Evolutionary conservation across 2,329 filamentous ascomycete genomes (phyloP).

Genomic region (Diaporthe amygdali): DNA sequence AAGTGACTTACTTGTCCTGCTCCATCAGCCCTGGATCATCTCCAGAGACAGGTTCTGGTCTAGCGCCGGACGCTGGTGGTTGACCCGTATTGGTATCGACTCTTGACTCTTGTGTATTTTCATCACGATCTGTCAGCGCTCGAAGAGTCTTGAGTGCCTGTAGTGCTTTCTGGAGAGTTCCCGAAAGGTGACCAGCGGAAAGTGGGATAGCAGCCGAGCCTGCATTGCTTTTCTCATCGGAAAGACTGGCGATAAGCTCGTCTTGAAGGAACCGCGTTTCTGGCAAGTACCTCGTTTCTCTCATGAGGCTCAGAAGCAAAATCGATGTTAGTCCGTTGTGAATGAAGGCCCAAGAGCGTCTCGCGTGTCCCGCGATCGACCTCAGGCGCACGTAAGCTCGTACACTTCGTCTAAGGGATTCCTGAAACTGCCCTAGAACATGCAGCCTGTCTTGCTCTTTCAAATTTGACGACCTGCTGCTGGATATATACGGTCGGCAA

Average conservation of each 20-base stretch:
- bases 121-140: neutral
- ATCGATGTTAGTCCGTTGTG: conserved; percentile 24
- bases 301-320: conserved; percentile 20
- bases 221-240: neutral
- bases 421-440: conserved; percentile 5
- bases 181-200: neutral
- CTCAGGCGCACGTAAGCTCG: conserved; percentile 20
- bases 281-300: conserved; percentile 16
- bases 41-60: neutral
- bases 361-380: conserved; percentile 18
- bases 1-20: neutral
- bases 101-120: neutral
- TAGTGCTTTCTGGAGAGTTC: neutral
- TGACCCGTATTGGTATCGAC: neutral
- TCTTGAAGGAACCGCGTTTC: conserved; percentile 5
- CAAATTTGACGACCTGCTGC: neutral
- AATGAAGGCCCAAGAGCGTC: conserved; percentile 23
- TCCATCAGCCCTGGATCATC: neutral
- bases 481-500: conserved; percentile 17
- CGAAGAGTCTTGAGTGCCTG: neutral
- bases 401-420: conserved; percentile 17
- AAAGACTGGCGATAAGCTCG: conserved; percentile 9
- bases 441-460: neutral
- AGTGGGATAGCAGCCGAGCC: neutral
- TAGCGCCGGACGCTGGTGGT: neutral